Evolutionary conservation across 2,329 filamentous ascomycete genomes (phyloP), one percentile per base, ranked within the genome.

Genomic region (Graphiopsis chlorocephala): DNA sequence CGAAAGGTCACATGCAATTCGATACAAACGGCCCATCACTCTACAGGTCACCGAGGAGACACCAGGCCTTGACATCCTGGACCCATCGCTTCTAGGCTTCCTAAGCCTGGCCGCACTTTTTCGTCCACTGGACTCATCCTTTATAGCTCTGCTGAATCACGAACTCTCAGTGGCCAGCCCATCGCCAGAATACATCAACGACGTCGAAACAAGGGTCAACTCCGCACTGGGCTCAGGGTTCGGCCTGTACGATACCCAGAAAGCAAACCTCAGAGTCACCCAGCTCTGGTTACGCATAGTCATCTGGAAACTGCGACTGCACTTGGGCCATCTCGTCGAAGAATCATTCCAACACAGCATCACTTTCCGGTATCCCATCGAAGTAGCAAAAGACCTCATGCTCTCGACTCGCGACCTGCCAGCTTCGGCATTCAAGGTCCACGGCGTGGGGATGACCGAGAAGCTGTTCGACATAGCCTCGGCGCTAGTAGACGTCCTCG

Each of bases 361-460:
- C n/a, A 61, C 60, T 12, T 62, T 62, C 15, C 33, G 48, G 6
- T 62, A 62, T 25, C 60, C 60, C 17, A 62, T 55, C 23, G 60
- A 62, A 5, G 26, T 62, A 29, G 60, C 60, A 10, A 62, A 62
- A 26, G 60, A 62, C 31, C 48, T 62, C 14, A 62, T 62, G 60
- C 60, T 62, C 17, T 62, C 60, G 2, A 62, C 60, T 11, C 48
- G 60, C 20, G 60, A 62, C 48, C 48, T 62, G 1, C 60, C 60
- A 3, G 48, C 33, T 12, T 55, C 60, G 25, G 50, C 47, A 17
- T 62, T 62, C 48, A 52, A 80, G 65, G 76, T 78, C 0, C 78
- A 80, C 66, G 79, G 78, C 3, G 76, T 80, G 35, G 79, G 62
- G 64, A 74, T 71, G 72, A 74, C 76, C 12, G 77, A 79, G 64